phyloP scores from a whole-genome alignment of 257 asterid species.

The Anisodus tanguticus region DNA sequence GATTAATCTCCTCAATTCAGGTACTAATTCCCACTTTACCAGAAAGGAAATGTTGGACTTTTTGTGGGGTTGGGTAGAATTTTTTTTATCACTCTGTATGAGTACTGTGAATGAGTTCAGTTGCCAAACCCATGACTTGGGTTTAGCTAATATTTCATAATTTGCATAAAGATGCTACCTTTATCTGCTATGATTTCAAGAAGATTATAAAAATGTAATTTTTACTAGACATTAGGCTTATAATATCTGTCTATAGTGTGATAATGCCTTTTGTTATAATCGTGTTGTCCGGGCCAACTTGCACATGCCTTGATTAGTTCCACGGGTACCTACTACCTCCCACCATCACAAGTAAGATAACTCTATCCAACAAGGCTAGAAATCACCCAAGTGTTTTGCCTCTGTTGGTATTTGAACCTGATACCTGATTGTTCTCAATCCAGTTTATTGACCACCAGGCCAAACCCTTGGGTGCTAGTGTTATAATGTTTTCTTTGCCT shows the following conservation, averaged over 20 bases:
- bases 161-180: neutral
- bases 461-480: too few relatives aligned
- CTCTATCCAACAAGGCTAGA: neutral
- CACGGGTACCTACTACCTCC: neutral
- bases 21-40: slow-evolving; percentile 34
- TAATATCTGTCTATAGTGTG: neutral
- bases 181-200: neutral
- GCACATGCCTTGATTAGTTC: neutral
- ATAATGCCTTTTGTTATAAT: neutral
- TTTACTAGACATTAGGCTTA: neutral
- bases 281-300: neutral
- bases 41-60: neutral
- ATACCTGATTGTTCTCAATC: neutral
- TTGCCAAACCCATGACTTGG: neutral
- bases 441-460: neutral
- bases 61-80: neutral
- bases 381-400: neutral
- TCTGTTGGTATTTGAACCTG: neutral
- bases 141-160: neutral
- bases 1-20: slow-evolving; percentile 69
- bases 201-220: neutral
- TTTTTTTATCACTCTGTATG: neutral
- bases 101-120: neutral
- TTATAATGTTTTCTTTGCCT: neutral
- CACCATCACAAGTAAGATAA: neutral